Percentiles rank a stretch among this genome's conserved stretches.
phyloP scores from a whole-genome alignment of 306 rosid species.

The Hippophae rhamnoides region DNA sequence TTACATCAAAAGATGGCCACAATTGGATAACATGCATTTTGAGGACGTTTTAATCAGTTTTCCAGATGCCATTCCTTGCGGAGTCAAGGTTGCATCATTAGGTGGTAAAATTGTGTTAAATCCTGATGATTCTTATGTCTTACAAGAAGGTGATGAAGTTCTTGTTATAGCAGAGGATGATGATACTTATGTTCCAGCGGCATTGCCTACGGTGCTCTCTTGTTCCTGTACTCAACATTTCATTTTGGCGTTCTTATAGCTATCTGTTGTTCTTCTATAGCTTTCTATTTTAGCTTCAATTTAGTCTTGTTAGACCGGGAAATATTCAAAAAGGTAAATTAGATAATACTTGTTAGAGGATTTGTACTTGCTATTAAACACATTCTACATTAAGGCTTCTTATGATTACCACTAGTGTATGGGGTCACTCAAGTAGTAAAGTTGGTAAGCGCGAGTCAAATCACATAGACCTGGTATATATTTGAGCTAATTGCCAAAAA shows the following conservation, averaged over 20 bases:
- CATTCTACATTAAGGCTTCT: too few species aligned
- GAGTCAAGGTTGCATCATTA: constrained; percentile 65
- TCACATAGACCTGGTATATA: too few species aligned
- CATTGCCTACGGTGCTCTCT: constrained; percentile 72
- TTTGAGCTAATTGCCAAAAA: too few species aligned
- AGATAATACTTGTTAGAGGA: constrained; percentile 4
- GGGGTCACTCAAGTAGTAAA: too few species aligned
- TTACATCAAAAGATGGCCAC: constrained; percentile 88
- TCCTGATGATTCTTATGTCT: constrained; percentile 72
- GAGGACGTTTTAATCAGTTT: constrained; percentile 69
- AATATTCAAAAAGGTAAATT: constrained; percentile 1
- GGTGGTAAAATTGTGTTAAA: constrained; percentile 78
- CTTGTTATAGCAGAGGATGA: constrained; percentile 91
- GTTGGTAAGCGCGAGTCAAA: too few species aligned
- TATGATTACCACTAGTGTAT: too few species aligned
- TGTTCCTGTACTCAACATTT: constrained; percentile 20
- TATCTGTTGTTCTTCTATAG: constrained; percentile 6
- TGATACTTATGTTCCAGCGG: constrained; percentile 70
- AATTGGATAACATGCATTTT: constrained; percentile 68
- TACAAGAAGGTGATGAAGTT: constrained; percentile 83
- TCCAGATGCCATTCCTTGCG: constrained; percentile 93
- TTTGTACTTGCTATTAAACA: background rate
- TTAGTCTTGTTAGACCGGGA: background rate
- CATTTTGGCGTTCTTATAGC: constrained; percentile 13
- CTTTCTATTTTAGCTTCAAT: background rate